Conservation (phyloP, 495 filamentous ascomycete genomes). For the Penicillium daleae region DNA sequence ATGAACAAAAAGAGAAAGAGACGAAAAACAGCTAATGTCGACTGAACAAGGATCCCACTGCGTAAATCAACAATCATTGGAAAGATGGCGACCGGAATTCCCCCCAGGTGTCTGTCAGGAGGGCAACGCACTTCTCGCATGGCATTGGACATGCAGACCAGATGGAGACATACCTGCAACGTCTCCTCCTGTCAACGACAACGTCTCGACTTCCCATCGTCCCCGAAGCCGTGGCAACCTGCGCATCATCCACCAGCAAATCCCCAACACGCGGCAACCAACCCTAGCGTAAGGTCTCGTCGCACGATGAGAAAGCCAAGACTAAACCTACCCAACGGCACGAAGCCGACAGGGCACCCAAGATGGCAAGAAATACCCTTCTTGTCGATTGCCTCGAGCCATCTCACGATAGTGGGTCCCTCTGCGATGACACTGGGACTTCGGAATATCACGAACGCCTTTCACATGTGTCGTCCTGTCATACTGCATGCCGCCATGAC, state of each 20-base stretch:
- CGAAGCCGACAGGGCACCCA: slow-evolving; percentile 19
- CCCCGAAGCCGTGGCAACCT: slow-evolving; percentile 8
- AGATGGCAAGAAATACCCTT: slow-evolving; percentile 26
- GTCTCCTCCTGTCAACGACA: neutral
- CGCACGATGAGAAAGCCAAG: slow-evolving; percentile 20
- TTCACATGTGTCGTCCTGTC: slow-evolving; percentile 31
- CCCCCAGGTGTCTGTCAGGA: slow-evolving; percentile 12
- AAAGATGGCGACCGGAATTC: neutral
- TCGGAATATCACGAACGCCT: slow-evolving; percentile 25
- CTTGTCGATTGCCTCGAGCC: slow-evolving; percentile 19
- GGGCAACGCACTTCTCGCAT: slow-evolving; percentile 23
- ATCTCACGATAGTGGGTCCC: slow-evolving; percentile 20
- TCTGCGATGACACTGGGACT: slow-evolving; percentile 24
- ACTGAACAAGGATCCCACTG: slow-evolving; percentile 9
- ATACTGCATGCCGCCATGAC: slow-evolving; percentile 24
- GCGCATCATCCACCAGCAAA: slow-evolving; percentile 19
- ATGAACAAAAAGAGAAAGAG: slow-evolving; percentile 2
- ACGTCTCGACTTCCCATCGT: neutral
- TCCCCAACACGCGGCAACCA: slow-evolving; percentile 25
- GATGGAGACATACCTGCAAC: slow-evolving; percentile 8
- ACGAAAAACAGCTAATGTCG: neutral
- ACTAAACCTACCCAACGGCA: slow-evolving; percentile 26
- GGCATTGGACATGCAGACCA: slow-evolving; percentile 21
- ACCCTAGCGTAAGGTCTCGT: slow-evolving; percentile 20
- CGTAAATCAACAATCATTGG: neutral